Evolutionary conservation across 345 rosid genomes (phyloP).

Genomic region (Aegle marmelos): DNA sequence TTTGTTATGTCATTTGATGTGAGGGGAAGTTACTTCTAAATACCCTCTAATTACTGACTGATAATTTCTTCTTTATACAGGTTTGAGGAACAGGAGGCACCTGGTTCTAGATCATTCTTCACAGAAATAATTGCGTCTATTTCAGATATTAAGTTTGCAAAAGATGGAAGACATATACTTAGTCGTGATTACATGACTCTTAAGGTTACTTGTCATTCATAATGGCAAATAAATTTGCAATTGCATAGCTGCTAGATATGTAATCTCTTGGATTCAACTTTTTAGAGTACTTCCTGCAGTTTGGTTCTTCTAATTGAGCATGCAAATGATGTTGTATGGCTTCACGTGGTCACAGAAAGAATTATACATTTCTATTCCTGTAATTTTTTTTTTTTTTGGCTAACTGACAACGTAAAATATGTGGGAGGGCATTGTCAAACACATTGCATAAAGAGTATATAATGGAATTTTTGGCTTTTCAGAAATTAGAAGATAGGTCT

Average conservation of each 20-base stretch:
- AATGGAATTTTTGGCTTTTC: neutral
- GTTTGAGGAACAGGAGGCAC: constrained; percentile 93
- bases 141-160: constrained; percentile 91
- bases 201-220: constrained; percentile 51
- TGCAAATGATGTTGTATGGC: neutral
- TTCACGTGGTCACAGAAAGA: neutral
- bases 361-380: neutral
- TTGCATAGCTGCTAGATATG: neutral
- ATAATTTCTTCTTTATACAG: constrained; percentile 30
- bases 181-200: constrained; percentile 99
- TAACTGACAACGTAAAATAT: neutral
- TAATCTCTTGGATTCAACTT: neutral
- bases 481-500: neutral
- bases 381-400: neutral
- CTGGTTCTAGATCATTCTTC: constrained; percentile 93
- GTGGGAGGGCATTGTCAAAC: neutral
- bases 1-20: neutral
- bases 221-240: constrained; percentile 9
- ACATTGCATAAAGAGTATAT: neutral
- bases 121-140: constrained; percentile 99
- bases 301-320: neutral
- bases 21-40: neutral
- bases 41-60: neutral
- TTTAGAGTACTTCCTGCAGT: neutral
- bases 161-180: constrained; percentile 83